Evolutionary conservation across 192 early-diverging fungal genomes (phyloP).

Genomic region (Coemansia sp.): DNA sequence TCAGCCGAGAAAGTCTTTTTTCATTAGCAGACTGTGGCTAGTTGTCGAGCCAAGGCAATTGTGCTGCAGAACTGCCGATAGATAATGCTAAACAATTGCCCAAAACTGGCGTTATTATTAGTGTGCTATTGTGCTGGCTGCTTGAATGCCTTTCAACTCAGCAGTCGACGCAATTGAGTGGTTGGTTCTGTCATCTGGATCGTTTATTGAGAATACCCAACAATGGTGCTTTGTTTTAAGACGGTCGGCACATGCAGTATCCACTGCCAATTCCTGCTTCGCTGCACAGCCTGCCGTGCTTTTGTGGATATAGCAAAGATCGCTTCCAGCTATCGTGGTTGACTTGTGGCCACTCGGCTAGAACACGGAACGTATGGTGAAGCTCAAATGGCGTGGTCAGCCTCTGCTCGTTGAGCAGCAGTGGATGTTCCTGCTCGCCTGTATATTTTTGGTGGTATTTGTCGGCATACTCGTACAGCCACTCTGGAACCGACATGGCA

Average conservation of each 20-base stretch:
- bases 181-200: too few species aligned
- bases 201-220: too few species aligned
- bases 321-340: constrained; percentile 18
- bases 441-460: constrained; percentile 15
- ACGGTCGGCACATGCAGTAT: constrained; percentile 38
- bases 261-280: constrained; percentile 36
- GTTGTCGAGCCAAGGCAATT: too few species aligned
- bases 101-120: too few species aligned
- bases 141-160: too few species aligned
- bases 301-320: constrained; percentile 36
- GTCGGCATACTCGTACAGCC: constrained; percentile 33
- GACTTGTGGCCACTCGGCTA: constrained; percentile 41
- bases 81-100: too few species aligned
- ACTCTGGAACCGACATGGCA: constrained; percentile 31
- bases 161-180: too few species aligned
- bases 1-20: too few species aligned
- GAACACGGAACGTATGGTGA: constrained; percentile 37
- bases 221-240: not conserved
- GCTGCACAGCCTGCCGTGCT: constrained; percentile 26
- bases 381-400: constrained; percentile 42
- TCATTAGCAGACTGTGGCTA: too few species aligned
- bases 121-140: too few species aligned
- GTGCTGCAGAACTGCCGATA: too few species aligned
- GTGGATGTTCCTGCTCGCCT: constrained; percentile 16
- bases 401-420: constrained; percentile 39